Base-by-base conservation (phyloP, 2,329 filamentous ascomycete species). In the Alternaria triticimaculans region DNA sequence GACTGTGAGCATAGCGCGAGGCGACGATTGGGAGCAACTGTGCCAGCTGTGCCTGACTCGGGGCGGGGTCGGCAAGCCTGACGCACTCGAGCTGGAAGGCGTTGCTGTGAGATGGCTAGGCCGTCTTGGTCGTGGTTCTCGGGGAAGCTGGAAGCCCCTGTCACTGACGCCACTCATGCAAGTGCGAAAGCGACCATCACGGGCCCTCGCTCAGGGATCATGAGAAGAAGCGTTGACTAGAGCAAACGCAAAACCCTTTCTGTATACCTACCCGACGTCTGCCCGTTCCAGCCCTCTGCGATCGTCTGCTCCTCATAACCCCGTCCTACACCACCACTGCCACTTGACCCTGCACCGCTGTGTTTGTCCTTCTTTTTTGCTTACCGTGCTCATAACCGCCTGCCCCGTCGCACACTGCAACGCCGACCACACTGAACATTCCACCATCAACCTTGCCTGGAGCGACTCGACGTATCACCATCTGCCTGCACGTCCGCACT, bases 221-320 rank as follows among this genome's bases (percentile, higher is more conserved):
- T 28, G 50, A 37, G 56, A 55, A 51, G 56, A 60, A 61, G 26
- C 60, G 58, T 64, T 56, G 60, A 51, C 64, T 64, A 65, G 60
- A 62, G 59, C 61, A 69, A 72, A 69, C 66, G 67, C 67, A 72
- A 73, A 73, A 72, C 70, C 71, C 68, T 70, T 73, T 67, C 62
- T 51, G 61, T 63, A 63, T 63, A 63, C 61, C 61, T 60, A 63
- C 58, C 57, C 45, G 61, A 44, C 30, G 43, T 48, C 60, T 63
- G 68, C 66, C 65, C 67, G 65, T 44, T 58, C 50, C 56, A 51
- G 41, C 58, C 55, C 63, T 54, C 63, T 37, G 57, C 62, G 60
- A 63, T 54, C 65, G 58, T 63, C 56, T 60, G 63, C 72, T 60
- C 56, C 62, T 66, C 61, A 56, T 59, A 54, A 63, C 62, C 63